phyloP scores from a whole-genome alignment of 2,329 filamentous ascomycete genomes.

The Dactylellina leptospora region DNA sequence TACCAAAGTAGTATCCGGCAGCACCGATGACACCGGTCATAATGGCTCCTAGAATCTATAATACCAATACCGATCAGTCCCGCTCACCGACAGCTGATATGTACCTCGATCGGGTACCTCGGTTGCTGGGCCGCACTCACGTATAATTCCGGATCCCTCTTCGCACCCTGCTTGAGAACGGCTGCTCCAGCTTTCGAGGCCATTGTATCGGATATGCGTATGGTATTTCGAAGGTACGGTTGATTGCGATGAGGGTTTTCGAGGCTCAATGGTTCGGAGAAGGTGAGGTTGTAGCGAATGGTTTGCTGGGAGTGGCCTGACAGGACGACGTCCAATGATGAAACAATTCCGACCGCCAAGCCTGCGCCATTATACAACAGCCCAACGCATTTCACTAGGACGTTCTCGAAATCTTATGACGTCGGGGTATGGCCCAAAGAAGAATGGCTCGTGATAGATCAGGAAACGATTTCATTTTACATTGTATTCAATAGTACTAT shows the following conservation, averaged over 20 bases:
- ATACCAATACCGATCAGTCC: slow-evolving; percentile 10
- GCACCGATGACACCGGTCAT: slow-evolving; percentile 89
- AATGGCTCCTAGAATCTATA: slow-evolving; percentile 85
- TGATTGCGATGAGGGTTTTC: slow-evolving; percentile 19
- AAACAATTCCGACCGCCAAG: slow-evolving; percentile 42
- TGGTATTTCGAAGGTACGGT: slow-evolving; percentile 6
- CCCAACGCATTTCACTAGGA: slow-evolving; percentile 48
- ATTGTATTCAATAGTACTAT: too few species aligned
- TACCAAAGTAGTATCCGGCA: slow-evolving; percentile 90
- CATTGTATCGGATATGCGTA: slow-evolving; percentile 33
- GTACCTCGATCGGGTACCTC: neutral
- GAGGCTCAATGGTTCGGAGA: slow-evolving; percentile 34
- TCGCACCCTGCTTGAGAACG: slow-evolving; percentile 70
- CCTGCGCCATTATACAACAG: slow-evolving; percentile 30
- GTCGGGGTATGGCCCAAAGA: too few species aligned
- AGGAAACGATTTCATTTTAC: too few species aligned
- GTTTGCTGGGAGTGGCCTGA: slow-evolving; percentile 41
- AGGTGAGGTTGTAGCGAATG: slow-evolving; percentile 20
- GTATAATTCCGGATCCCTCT: slow-evolving; percentile 77
- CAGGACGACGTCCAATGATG: slow-evolving; percentile 43
- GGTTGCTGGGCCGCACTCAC: slow-evolving; percentile 64
- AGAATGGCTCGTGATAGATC: too few species aligned
- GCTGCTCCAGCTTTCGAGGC: slow-evolving; percentile 52
- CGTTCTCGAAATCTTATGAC: too few species aligned
- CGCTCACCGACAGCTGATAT: slow-evolving; percentile 3